Percentiles rank a stretch among this genome's conserved stretches.
These are phyloP conservation scores for Myxozyma neotropica DNA, from an alignment of 805 yeast genomes.

Conservation along the genomic window DNA sequence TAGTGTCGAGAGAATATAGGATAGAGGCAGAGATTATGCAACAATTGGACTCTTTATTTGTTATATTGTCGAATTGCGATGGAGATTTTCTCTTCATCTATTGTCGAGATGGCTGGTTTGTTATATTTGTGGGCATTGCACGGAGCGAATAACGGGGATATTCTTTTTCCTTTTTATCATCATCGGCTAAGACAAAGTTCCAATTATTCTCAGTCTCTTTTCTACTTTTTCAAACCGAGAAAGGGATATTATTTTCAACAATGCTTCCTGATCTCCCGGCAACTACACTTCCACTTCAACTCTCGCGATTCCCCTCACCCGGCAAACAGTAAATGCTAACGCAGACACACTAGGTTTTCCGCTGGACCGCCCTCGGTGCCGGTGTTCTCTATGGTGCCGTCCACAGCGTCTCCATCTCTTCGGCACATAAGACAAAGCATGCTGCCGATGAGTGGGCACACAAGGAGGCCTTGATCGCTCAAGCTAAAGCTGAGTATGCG, in stretches of 20 bases:
- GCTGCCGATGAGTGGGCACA: slow-evolving; percentile 61
- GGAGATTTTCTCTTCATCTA: too few relatives aligned
- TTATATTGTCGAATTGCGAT: too few relatives aligned
- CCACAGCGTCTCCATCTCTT: slow-evolving; percentile 72
- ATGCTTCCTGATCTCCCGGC: background rate
- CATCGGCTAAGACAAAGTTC: too few relatives aligned
- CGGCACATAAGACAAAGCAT: slow-evolving; percentile 59
- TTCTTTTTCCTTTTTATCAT: too few relatives aligned
- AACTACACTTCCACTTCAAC: too few relatives aligned
- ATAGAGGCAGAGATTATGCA: too few relatives aligned
- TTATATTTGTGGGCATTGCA: too few relatives aligned
- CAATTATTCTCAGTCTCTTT: background rate
- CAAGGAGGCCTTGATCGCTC: slow-evolving; percentile 73
- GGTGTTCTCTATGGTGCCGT: slow-evolving; percentile 88
- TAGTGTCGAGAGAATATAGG: too few relatives aligned
- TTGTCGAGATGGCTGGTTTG: too few relatives aligned
- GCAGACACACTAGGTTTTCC: slow-evolving; percentile 59
- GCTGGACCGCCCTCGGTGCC: slow-evolving; percentile 88
- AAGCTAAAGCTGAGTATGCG: slow-evolving; percentile 89
- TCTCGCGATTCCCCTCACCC: background rate
- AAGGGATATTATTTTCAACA: background rate
- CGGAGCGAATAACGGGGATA: too few relatives aligned
- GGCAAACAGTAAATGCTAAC: background rate
- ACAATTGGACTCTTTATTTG: too few relatives aligned
- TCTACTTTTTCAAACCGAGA: background rate